Evolutionary conservation across 371 early-diverging fungal species (phyloP), one percentile per base, ranked within the genome.

Genomic region (Syncephalastrum monosporum): DNA sequence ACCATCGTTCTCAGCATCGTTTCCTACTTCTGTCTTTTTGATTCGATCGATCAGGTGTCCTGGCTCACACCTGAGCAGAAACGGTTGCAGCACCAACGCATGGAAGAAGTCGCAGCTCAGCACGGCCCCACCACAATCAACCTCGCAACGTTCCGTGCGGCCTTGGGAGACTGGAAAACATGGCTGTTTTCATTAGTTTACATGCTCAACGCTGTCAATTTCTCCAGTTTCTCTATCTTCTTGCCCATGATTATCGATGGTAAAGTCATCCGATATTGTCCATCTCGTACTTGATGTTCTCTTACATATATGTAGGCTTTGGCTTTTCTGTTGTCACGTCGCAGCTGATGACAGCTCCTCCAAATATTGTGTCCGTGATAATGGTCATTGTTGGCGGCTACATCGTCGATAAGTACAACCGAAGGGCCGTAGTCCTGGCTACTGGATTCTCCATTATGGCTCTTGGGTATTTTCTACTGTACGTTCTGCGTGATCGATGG

Each of bases 331-430:
- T 65, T 1, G 38, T 67, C 19, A 69, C 63, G 3, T 69, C 77
- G 5, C 77, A 77, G 17, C 47, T 77, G 7, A 51, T 77, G 24
- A 65, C 71, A 12, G 77, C 77, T 0, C 77, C 77, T 25, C 77
- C 77, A 2, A 61, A 60, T 50, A 46, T 74, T 1, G 21, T 64
- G 12, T 44, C 59, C 14, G 54, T 56, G 24, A 47, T 55, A n/a
- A 29, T 64, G 25, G 50, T 63, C n/a, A 27, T 68, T 3, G 3
- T 56, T 3, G 60, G 64, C 16, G 64, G 68, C n/a, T 55, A 50
- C 21, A 7, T 61, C 38, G 53, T 59, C 6, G 61, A 68, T 43
- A 50, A 54, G 10, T 61, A 53, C 29, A 60, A 64, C 42, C 24
- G 27, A n/a, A 48, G 64, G n/a, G 47, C 61, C 15, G 58, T 56